Evolutionary conservation across 805 yeast species (phyloP).

Genomic region (Candida nitratophila): DNA sequence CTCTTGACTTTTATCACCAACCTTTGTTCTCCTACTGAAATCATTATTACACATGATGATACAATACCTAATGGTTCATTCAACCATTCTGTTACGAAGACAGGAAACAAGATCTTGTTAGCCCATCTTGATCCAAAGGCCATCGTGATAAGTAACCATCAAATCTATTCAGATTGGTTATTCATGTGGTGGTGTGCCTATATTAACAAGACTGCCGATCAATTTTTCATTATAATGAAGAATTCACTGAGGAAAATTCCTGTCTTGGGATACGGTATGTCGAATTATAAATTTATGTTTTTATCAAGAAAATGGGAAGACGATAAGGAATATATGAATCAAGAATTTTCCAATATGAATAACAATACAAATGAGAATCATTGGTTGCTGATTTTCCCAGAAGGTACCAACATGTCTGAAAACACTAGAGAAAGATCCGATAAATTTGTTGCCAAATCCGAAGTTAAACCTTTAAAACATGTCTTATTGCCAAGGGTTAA

Average conservation of each 20-base stretch:
- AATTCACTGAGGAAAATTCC: slow-evolving; percentile 68
- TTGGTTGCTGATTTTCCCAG: slow-evolving; percentile 79
- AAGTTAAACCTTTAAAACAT: slow-evolving; percentile 45
- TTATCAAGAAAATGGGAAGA: slow-evolving; percentile 80
- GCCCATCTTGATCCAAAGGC: slow-evolving; percentile 19
- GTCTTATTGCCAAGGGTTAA: slow-evolving; percentile 77
- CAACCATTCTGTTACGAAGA: slow-evolving; percentile 16
- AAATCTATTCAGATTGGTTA: slow-evolving; percentile 91
- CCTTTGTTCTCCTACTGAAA: slow-evolving; percentile 43
- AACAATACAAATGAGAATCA: slow-evolving; percentile 30
- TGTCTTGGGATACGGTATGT: slow-evolving; percentile 81
- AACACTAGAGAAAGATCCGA: slow-evolving; percentile 55
- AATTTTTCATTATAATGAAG: slow-evolving; percentile 69
- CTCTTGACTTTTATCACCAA: slow-evolving; percentile 45
- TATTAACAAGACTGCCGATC: slow-evolving; percentile 56
- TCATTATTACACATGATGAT: slow-evolving; percentile 44
- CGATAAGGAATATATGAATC: slow-evolving; percentile 56
- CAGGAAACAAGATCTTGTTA: slow-evolving; percentile 9
- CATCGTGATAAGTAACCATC: slow-evolving; percentile 80
- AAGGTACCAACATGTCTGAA: slow-evolving; percentile 81
- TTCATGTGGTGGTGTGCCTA: slow-evolving; percentile 82
- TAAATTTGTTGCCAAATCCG: slow-evolving; percentile 47
- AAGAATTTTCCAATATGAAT: slow-evolving; percentile 50
- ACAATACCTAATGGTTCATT: slow-evolving; percentile 29
- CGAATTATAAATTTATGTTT: slow-evolving; percentile 66